Percentiles rank a stretch among this genome's conserved stretches.
These are phyloP conservation scores for Senecio squalidus DNA, from an alignment of 140 eudicot species.

Conservation along the genomic window DNA sequence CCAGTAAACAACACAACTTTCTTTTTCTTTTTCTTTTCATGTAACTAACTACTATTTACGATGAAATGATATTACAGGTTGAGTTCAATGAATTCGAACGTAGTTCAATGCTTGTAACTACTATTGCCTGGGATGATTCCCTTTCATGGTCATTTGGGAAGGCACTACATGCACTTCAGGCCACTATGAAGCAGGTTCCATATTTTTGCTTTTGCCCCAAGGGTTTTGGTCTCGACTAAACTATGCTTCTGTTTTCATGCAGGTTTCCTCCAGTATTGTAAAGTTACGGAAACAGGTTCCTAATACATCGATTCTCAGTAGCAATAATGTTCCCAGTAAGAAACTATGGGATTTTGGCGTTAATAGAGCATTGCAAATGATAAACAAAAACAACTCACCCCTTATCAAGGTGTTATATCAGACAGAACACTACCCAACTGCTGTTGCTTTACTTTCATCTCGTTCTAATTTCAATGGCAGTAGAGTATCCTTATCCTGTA, in stretches of 20 bases:
- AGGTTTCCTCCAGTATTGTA: slow-evolving; percentile 53
- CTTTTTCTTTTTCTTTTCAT: too few relatives aligned
- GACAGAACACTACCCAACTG: background rate
- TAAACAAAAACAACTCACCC: slow-evolving; percentile 48
- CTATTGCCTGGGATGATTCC: slow-evolving; percentile 87
- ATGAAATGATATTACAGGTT: slow-evolving; percentile 58
- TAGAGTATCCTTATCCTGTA: too few relatives aligned
- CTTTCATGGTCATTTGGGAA: slow-evolving; percentile 56
- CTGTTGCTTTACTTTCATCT: slow-evolving; percentile 47
- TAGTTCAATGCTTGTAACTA: slow-evolving; percentile 81
- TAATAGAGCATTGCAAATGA: slow-evolving; percentile 64
- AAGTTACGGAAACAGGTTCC: slow-evolving; percentile 44
- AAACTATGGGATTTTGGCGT: slow-evolving; percentile 74
- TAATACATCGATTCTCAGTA: slow-evolving; percentile 41
- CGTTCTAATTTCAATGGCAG: too few relatives aligned
- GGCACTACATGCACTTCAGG: slow-evolving; percentile 62
- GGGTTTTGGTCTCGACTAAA: background rate
- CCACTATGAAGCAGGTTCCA: slow-evolving; percentile 66
- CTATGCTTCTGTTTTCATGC: slow-evolving; percentile 18
- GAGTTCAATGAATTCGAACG: slow-evolving; percentile 91
- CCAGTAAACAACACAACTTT: slow-evolving; percentile 20
- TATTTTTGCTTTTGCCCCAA: background rate
- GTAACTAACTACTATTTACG: too few relatives aligned
- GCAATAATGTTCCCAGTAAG: slow-evolving; percentile 61
- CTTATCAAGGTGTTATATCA: slow-evolving; percentile 51